A percentile compares a stretch with the other conserved stretches of the same genome.
phyloP scores from a whole-genome alignment of 1,284 basidiomycete genomes.

The Trichosporon sp. region DNA sequence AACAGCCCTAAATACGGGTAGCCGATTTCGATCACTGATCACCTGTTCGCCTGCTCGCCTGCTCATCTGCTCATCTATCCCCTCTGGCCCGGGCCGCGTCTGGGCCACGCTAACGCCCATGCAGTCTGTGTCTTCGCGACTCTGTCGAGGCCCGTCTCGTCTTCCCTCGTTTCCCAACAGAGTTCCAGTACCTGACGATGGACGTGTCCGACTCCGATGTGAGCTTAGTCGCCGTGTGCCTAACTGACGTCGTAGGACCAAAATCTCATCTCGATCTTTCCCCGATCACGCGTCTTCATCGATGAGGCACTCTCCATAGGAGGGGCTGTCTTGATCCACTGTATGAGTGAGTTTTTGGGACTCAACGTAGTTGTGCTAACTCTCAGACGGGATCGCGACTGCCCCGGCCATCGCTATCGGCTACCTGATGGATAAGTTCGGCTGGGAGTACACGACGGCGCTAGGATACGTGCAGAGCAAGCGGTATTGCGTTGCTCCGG shows the following conservation, averaged over 20 bases:
- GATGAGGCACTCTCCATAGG: slow-evolving; percentile 62
- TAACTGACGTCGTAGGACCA: slow-evolving; percentile 56
- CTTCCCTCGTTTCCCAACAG: slow-evolving; percentile 72
- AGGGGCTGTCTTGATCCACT: slow-evolving; percentile 81
- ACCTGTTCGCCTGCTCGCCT: neutral
- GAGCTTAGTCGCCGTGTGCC: slow-evolving; percentile 23
- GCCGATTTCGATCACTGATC: neutral
- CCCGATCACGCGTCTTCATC: slow-evolving; percentile 73
- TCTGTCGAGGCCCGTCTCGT: slow-evolving; percentile 82
- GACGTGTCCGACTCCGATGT: slow-evolving; percentile 82
- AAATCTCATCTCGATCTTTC: slow-evolving; percentile 67
- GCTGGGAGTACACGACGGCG: slow-evolving; percentile 70
- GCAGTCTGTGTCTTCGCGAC: slow-evolving; percentile 79
- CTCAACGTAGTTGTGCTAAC: slow-evolving; percentile 8
- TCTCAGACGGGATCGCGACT: slow-evolving; percentile 73
- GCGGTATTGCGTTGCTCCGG: slow-evolving; percentile 83
- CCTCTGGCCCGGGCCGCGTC: neutral
- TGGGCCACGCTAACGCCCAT: neutral
- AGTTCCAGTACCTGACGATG: slow-evolving; percentile 72
- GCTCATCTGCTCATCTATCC: neutral
- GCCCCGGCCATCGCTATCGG: slow-evolving; percentile 85
- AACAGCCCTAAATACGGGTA: neutral
- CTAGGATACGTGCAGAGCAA: slow-evolving; percentile 79
- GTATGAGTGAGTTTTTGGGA: slow-evolving; percentile 66
- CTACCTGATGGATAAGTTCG: slow-evolving; percentile 81